These are phyloP conservation scores for Veloboletus limbatus DNA, from an alignment of 1,284 basidiomycete species.

Conservation along the genomic window DNA sequence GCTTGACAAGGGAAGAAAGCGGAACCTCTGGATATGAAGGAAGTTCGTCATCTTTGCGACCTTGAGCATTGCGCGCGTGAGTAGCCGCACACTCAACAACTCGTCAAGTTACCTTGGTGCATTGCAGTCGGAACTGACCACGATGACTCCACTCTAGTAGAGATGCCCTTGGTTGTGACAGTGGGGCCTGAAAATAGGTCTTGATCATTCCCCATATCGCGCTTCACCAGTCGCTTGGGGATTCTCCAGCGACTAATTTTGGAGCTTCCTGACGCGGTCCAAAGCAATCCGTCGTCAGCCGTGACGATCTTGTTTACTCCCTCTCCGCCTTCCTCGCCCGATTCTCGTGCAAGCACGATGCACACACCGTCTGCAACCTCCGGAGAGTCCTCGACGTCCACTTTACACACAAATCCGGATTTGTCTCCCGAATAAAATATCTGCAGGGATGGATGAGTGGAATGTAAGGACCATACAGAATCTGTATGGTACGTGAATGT, in stretches of 20 bases:
- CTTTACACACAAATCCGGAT: slow-evolving; percentile 84
- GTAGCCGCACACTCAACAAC: neutral
- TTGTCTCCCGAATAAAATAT: slow-evolving; percentile 96
- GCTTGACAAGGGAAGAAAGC: slow-evolving; percentile 73
- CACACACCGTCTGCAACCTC: slow-evolving; percentile 90
- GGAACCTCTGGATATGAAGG: slow-evolving; percentile 48
- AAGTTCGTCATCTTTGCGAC: slow-evolving; percentile 21
- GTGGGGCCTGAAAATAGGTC: slow-evolving; percentile 15
- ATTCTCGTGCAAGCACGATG: slow-evolving; percentile 76
- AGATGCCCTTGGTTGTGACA: slow-evolving; percentile 21
- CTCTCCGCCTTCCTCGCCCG: slow-evolving; percentile 40
- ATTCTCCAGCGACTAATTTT: slow-evolving; percentile 78
- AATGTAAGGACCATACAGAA: slow-evolving; percentile 92
- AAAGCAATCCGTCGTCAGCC: slow-evolving; percentile 84
- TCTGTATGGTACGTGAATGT: slow-evolving; percentile 96
- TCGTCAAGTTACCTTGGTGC: slow-evolving; percentile 22
- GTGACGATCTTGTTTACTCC: slow-evolving; percentile 86
- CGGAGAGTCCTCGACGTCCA: slow-evolving; percentile 80
- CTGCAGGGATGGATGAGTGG: slow-evolving; percentile 84
- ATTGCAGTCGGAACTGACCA: slow-evolving; percentile 11
- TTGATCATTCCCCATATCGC: slow-evolving; percentile 11
- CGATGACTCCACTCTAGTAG: slow-evolving; percentile 19
- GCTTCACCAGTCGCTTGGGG: slow-evolving; percentile 17
- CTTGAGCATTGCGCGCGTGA: slow-evolving; percentile 22
- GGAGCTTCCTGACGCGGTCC: slow-evolving; percentile 87